Evolutionary conservation across 2,329 filamentous ascomycete species (phyloP), one percentile per base, ranked within the genome.

Genomic region (Aspergillus sp.): DNA sequence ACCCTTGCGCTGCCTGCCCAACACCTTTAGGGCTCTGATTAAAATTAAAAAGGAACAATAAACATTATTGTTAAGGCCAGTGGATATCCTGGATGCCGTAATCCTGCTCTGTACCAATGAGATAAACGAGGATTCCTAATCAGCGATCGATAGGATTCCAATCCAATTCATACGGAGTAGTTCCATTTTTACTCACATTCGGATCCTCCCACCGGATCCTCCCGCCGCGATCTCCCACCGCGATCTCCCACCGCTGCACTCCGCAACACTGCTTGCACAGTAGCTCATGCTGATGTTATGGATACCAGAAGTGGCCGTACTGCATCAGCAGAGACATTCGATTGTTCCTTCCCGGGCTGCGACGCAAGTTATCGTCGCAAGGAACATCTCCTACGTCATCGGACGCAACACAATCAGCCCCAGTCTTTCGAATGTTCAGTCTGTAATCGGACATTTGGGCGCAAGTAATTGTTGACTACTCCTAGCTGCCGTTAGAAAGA

Each of bases 311-410:
- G 54, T 22, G 14, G 46, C 22, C 39, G 55, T 52, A 54, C 47
- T 53, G 24, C 4, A 16, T 32, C 53, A 36, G 31, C 55, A 53
- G 56, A 55, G 11, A 49, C 26, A n/a, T 65, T 63, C 16, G 36
- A 20, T 22, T 67, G 65, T 24, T 20, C 29, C 9, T 63, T 63
- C 55, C 57, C 62, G 24, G 56, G 60, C 7, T 70, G 69, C 52
- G 63, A 51, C 18, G 65, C 65, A 2, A 67, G 57, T 6, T 71
- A 71, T 26, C 63, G 49, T 46, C 68, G 67, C 6, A 71, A 65
- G 54, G 65, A 69, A 53, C 70, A 72, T 47, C 52, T 71, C 3
- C 57, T 45, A 6, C 67, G 69, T 24, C 69, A 72, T 49, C 49
- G 60, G 52, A 39, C 42, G 26, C 60, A 64, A 54, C 68, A 72